Conservation (phyloP, 2,329 filamentous ascomycete species). For the Calonectria ilicicola region DNA sequence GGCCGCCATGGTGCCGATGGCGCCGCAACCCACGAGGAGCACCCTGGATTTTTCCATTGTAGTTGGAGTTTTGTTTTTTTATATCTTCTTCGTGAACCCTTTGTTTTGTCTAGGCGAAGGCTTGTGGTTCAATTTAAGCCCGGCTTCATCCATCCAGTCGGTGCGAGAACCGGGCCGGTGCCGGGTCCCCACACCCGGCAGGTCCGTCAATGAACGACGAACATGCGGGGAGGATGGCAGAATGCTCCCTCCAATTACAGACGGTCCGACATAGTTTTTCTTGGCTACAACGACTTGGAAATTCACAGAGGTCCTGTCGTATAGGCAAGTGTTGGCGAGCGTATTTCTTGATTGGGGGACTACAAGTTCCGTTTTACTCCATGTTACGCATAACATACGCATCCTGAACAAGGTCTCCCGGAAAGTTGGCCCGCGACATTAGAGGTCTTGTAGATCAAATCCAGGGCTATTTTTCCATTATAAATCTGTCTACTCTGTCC, state of each 20-base stretch:
- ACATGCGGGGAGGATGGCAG: background rate
- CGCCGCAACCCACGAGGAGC: conserved; percentile 39
- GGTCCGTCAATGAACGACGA: background rate
- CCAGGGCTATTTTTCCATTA: too few species aligned
- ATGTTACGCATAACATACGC: too few species aligned
- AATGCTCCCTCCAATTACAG: background rate
- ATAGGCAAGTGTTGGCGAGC: too few species aligned
- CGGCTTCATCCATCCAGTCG: background rate
- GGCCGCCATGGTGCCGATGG: conserved; percentile 39
- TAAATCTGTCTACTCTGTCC: too few species aligned
- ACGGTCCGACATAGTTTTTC: background rate
- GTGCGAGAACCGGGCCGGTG: background rate
- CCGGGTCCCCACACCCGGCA: conserved; percentile 7
- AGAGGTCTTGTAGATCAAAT: too few species aligned
- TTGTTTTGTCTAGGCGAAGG: background rate
- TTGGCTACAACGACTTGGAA: background rate
- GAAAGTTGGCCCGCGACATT: too few species aligned
- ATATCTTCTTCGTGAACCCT: too few species aligned
- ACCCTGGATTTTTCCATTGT: conserved; percentile 6
- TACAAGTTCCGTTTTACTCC: too few species aligned
- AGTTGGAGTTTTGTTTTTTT: background rate
- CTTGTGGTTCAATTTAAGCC: background rate
- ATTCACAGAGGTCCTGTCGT: background rate
- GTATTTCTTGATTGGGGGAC: too few species aligned
- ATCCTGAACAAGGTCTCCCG: too few species aligned